These are phyloP conservation scores for Gleditsia sinensis DNA, from an alignment of 306 rosid species.

Conservation along the genomic window DNA sequence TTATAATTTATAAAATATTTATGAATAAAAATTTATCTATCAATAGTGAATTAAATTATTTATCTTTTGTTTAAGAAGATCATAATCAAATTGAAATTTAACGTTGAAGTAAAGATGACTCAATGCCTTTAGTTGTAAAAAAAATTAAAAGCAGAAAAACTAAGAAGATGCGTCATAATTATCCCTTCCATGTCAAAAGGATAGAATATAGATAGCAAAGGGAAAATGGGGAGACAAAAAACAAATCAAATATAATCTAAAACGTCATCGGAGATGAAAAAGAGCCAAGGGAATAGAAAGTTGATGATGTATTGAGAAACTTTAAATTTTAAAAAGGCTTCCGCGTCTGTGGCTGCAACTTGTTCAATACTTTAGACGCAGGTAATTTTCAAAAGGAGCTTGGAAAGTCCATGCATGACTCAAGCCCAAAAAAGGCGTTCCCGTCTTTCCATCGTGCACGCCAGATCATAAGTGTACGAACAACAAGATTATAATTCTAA, in stretches of 20 bases:
- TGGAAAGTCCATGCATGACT: not conserved
- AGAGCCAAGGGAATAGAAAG: not conserved
- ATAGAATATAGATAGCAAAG: not conserved
- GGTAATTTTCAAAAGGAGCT: not conserved
- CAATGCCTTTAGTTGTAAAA: too few species aligned
- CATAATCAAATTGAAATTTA: too few species aligned
- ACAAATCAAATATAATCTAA: not conserved
- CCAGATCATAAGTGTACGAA: not conserved
- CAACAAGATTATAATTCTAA: not conserved
- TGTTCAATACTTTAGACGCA: not conserved
- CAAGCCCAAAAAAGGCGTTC: not conserved
- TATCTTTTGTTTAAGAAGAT: too few species aligned
- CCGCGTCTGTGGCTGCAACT: not conserved
- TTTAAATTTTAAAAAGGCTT: not conserved
- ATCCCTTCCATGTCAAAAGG: not conserved
- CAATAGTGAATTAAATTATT: too few species aligned
- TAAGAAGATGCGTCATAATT: not conserved
- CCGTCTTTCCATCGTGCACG: conserved; percentile 11
- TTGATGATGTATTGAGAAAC: not conserved
- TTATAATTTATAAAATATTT: too few species aligned
- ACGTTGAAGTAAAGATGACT: too few species aligned
- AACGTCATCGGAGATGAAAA: conserved; percentile 10
- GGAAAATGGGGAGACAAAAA: not conserved
- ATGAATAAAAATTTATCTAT: too few species aligned
- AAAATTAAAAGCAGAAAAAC: not conserved